Conservation (phyloP, 2,329 filamentous ascomycete genomes). For the Fusarium verticillioides region DNA sequence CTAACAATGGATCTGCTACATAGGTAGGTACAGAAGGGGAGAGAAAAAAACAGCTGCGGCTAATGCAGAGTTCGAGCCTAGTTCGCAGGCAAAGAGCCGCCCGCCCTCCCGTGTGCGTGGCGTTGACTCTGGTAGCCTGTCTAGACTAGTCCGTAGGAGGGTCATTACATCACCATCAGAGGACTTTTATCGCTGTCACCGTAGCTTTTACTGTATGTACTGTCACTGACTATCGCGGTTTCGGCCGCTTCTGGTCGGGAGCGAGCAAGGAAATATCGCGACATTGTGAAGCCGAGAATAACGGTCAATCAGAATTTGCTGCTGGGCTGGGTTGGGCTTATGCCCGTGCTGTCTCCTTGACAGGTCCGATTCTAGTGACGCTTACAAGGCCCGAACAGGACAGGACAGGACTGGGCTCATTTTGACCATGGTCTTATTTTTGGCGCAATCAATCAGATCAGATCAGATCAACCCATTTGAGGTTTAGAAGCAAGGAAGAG, state of each 20-base stretch:
- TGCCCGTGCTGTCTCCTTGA: constrained; percentile 34
- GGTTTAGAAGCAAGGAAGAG: constrained; percentile 5
- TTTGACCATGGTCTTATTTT: constrained; percentile 35
- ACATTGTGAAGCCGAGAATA: constrained; percentile 3
- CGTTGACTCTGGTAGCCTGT: background rate
- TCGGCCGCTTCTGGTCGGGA: constrained; percentile 14
- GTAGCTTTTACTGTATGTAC: background rate
- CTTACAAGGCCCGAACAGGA: constrained; percentile 2
- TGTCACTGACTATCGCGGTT: constrained; percentile 14
- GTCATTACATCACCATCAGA: constrained; percentile 43
- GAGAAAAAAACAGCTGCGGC: constrained; percentile 7
- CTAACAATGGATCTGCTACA: background rate
- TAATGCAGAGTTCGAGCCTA: constrained; percentile 18
- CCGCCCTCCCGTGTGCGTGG: constrained; percentile 35
- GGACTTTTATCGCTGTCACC: constrained; percentile 8
- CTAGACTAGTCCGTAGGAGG: background rate
- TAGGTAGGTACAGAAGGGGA: background rate
- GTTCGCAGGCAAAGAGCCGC: constrained; percentile 32
- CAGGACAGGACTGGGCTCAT: constrained; percentile 1
- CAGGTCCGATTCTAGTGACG: constrained; percentile 26
- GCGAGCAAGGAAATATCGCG: constrained; percentile 34
- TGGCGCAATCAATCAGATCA: constrained; percentile 32
- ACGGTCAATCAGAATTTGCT: constrained; percentile 4
- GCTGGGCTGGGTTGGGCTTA: constrained; percentile 14
- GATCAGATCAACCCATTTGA: constrained; percentile 36